These are phyloP conservation scores for Prunella vulgaris DNA, from an alignment of 257 asterid species.

Conservation along the genomic window DNA sequence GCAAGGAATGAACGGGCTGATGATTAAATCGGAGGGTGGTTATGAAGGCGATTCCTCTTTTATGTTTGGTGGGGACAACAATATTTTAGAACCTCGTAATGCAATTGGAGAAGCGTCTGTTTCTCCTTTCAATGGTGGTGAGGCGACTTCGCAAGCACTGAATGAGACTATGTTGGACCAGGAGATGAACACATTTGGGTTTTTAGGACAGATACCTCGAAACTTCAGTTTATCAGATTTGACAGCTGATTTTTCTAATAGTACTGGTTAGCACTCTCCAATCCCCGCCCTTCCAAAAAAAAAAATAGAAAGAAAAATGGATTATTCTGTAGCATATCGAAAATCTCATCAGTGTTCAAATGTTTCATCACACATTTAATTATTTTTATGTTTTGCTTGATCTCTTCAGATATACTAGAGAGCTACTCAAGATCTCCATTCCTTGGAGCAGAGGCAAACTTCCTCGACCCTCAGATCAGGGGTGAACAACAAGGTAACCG, in stretches of 20 bases:
- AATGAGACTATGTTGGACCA: conserved; percentile 47
- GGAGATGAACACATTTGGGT: conserved; percentile 51
- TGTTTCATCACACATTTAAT: neutral
- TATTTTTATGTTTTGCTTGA: conserved; percentile 4
- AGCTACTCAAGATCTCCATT: conserved; percentile 75
- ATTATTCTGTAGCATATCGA: neutral
- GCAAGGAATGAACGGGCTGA: conserved; percentile 54
- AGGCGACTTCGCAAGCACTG: conserved; percentile 49
- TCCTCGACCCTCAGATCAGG: conserved; percentile 44
- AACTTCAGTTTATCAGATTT: conserved; percentile 85
- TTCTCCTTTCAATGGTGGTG: conserved; percentile 61
- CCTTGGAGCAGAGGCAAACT: conserved; percentile 50
- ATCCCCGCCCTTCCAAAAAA: neutral
- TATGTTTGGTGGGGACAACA: conserved; percentile 51
- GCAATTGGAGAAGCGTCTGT: conserved; percentile 50
- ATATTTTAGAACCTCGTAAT: conserved; percentile 50
- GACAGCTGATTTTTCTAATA: conserved; percentile 73
- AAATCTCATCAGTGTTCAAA: neutral
- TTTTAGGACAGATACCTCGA: conserved; percentile 84
- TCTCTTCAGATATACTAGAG: conserved; percentile 62
- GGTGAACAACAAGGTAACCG: conserved; percentile 58
- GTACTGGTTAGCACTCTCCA: conserved; percentile 46
- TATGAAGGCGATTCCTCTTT: conserved; percentile 45
- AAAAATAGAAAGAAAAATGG: neutral
- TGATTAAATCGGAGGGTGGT: conserved; percentile 51